These are phyloP conservation scores for Psidium friedrichsthalianum DNA, from an alignment of 345 rosid genomes.

Conservation along the genomic window DNA sequence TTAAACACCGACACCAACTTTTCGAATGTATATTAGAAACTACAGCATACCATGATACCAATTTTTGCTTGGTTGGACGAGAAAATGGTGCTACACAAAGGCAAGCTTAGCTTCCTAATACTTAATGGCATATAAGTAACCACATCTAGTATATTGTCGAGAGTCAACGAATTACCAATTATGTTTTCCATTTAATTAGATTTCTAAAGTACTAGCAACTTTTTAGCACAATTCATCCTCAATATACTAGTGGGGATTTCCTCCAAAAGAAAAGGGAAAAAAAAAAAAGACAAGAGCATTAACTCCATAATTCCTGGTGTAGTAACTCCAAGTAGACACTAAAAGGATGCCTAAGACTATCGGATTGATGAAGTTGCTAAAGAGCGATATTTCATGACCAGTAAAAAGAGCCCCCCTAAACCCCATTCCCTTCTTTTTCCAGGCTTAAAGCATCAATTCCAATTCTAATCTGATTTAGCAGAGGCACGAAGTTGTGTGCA, in stretches of 20 bases:
- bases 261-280: neutral
- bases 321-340: neutral
- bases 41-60: neutral
- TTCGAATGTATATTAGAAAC: neutral
- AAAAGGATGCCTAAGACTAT: neutral
- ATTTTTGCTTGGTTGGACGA: neutral
- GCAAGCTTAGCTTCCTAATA: neutral
- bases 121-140: neutral
- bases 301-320: neutral
- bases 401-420: neutral
- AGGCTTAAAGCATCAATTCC: neutral
- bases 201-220: neutral
- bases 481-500: neutral
- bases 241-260: neutral
- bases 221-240: neutral
- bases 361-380: neutral
- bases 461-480: neutral
- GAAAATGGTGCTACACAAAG: neutral
- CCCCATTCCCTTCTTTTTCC: neutral
- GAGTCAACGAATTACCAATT: neutral
- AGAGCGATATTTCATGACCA: neutral
- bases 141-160: neutral
- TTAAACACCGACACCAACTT: neutral
- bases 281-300: neutral
- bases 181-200: neutral